phyloP scores from a whole-genome alignment of 1,284 basidiomycete species.

The Phylloporus gajari region DNA sequence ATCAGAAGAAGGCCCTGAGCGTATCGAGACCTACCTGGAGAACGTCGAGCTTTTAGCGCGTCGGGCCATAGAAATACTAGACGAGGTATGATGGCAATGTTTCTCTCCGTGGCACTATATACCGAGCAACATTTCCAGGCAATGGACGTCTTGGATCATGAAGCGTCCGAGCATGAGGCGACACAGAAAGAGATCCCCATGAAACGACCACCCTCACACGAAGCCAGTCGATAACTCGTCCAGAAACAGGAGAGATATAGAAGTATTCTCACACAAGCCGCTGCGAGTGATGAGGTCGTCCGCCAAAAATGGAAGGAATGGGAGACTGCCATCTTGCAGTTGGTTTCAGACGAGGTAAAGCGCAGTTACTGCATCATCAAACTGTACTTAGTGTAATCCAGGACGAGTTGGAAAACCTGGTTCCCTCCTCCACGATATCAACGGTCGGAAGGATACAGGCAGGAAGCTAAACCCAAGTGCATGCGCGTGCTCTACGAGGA shows the following conservation, averaged over 20 bases:
- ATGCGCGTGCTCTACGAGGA: slow-evolving; percentile 79
- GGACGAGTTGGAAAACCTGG: slow-evolving; percentile 73
- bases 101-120: not conserved
- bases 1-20: slow-evolving; percentile 77
- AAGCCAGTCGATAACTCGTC: slow-evolving; percentile 81
- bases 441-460: slow-evolving; percentile 47
- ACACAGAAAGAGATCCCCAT: slow-evolving; percentile 61
- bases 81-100: slow-evolving; percentile 67
- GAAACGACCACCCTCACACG: slow-evolving; percentile 73
- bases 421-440: slow-evolving; percentile 71
- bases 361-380: not conserved
- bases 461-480: slow-evolving; percentile 59
- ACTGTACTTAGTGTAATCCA: slow-evolving; percentile 44
- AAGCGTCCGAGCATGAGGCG: slow-evolving; percentile 88
- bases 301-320: slow-evolving; percentile 88
- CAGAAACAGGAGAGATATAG: slow-evolving; percentile 79
- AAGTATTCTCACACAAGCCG: slow-evolving; percentile 77
- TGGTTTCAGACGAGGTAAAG: slow-evolving; percentile 78
- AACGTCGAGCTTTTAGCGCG: slow-evolving; percentile 77
- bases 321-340: slow-evolving; percentile 76
- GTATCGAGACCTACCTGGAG: slow-evolving; percentile 78
- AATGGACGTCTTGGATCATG: slow-evolving; percentile 87
- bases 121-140: slow-evolving; percentile 59
- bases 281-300: slow-evolving; percentile 79
- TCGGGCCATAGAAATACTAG: slow-evolving; percentile 71